Evolutionary conservation across 2,329 filamentous ascomycete genomes (phyloP).

Genomic region (Sclerotinia minor): DNA sequence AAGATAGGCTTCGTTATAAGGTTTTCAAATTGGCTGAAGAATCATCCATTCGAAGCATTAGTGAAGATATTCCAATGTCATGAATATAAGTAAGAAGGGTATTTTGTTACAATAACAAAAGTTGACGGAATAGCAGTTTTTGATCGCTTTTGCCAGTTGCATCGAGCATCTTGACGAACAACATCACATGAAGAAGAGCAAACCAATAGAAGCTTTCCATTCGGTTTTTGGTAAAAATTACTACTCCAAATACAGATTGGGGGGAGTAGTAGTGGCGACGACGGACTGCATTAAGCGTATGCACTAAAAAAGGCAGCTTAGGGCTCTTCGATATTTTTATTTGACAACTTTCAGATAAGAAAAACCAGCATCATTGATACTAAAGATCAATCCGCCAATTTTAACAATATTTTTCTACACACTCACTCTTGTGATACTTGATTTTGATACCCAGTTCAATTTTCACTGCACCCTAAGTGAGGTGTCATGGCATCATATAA

Average conservation of each 20-base stretch:
- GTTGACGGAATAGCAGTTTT: not conserved
- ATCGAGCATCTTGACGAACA: not conserved
- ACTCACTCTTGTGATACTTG: not conserved
- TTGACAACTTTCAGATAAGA: not conserved
- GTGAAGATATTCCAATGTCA: conserved; percentile 36
- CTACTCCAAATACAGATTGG: not conserved
- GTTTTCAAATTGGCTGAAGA: conserved; percentile 32
- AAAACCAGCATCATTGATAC: conserved; percentile 1
- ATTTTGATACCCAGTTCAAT: not conserved
- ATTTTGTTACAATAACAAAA: not conserved
- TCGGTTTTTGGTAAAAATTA: not conserved
- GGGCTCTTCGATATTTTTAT: not conserved
- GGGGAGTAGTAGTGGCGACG: not conserved
- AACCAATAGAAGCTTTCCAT: not conserved
- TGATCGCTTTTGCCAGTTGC: not conserved
- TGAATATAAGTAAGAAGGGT: conserved; percentile 21
- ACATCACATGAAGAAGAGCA: not conserved
- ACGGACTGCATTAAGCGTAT: not conserved
- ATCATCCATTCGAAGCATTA: not conserved
- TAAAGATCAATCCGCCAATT: not conserved
- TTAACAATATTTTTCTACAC: not conserved
- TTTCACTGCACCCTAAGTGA: not conserved
- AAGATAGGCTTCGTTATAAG: conserved; percentile 38
- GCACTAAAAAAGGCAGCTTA: not conserved
- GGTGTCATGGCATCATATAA: conserved; percentile 9